Evolutionary conservation across 208 protist species (phyloP), one percentile per base, ranked within the genome.

Genomic region (Leishmania braziliensis): DNA sequence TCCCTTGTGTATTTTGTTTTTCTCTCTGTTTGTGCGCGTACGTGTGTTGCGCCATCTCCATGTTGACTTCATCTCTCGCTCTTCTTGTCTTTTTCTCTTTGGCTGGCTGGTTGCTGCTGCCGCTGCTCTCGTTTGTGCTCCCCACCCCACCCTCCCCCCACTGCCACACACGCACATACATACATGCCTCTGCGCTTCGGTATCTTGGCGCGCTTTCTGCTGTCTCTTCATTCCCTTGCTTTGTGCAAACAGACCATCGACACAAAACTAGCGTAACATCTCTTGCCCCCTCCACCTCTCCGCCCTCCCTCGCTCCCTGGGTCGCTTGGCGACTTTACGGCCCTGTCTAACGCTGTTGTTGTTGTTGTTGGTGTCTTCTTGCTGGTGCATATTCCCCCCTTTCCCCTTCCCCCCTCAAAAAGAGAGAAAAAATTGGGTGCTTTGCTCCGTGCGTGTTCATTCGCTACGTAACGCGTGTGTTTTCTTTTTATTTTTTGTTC

Each of bases 11-110:
- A 46, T 46, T 46, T 46, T 46, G 43, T 46, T 46, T 46, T 62
- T 62, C 56, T 16, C 56, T 62, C 23, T 62, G 56, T 62, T 16
- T 62, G 56, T 62, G 56, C 23, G 56, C 23, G 56, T 62, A 6
- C 23, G 4, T 68, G 16, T 68, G 63, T 29, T 20, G 10, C n/a
- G 26, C 20, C 26, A 68, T 29, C 26, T 36, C 14, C 63, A 12
- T 58, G 70, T 5, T 29, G 70, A 20, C 48, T 29, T 75, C 46
- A 20, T 62, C 63, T 68, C 63, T 68, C 63, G 26, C 63, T 73
- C 29, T 62, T 18, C 43, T 46, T 73, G n/a, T 58, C 18, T 60
- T n/a, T 73, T 80, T 80, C 63, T 80, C 62, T 50, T 12, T 80
- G 20, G 46, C 16, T 62, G 23, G 29, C 9, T 72, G 26, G n/a